Conservation (phyloP, 192 early-diverging fungal species). For the Borealophlyctis nickersoniae region DNA sequence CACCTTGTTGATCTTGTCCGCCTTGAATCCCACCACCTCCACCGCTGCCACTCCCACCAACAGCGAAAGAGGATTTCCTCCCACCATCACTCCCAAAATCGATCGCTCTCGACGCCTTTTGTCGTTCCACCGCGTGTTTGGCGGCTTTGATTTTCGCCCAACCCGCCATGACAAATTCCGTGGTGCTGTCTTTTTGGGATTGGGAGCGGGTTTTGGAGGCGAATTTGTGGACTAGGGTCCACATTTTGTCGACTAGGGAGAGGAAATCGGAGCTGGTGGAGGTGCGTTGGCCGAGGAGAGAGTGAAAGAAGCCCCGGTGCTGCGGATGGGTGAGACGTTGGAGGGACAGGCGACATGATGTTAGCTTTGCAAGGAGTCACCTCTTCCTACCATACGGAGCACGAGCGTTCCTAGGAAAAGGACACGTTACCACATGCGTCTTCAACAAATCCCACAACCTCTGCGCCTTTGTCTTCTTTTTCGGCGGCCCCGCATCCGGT, state of each 20-base stretch:
- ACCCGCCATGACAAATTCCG: constrained; percentile 46
- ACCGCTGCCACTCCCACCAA: neutral
- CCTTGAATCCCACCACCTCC: constrained; percentile 5
- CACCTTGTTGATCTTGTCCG: neutral
- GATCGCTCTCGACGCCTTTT: constrained; percentile 15
- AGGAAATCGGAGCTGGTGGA: constrained; percentile 33
- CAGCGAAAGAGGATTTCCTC: neutral
- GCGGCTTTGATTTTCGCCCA: constrained; percentile 47
- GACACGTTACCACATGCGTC: constrained; percentile 42
- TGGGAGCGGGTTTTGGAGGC: neutral
- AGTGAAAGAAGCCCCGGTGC: constrained; percentile 43
- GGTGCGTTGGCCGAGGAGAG: constrained; percentile 38
- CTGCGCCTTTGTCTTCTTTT: constrained; percentile 29
- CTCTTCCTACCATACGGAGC: too few relatives aligned
- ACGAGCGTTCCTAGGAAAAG: too few relatives aligned
- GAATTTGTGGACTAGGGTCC: constrained; percentile 42
- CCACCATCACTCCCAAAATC: constrained; percentile 11
- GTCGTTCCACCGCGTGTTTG: constrained; percentile 38
- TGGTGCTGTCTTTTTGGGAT: constrained; percentile 27
- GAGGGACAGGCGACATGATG: neutral
- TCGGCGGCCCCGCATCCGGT: neutral
- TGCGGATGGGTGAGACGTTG: constrained; percentile 9
- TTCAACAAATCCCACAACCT: constrained; percentile 39
- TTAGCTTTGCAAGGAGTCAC: too few relatives aligned
- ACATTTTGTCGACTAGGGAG: constrained; percentile 41